Evolutionary conservation across 2,329 filamentous ascomycete species (phyloP), one percentile per base, ranked within the genome.

Genomic region (Rasamsonia emersonii): DNA sequence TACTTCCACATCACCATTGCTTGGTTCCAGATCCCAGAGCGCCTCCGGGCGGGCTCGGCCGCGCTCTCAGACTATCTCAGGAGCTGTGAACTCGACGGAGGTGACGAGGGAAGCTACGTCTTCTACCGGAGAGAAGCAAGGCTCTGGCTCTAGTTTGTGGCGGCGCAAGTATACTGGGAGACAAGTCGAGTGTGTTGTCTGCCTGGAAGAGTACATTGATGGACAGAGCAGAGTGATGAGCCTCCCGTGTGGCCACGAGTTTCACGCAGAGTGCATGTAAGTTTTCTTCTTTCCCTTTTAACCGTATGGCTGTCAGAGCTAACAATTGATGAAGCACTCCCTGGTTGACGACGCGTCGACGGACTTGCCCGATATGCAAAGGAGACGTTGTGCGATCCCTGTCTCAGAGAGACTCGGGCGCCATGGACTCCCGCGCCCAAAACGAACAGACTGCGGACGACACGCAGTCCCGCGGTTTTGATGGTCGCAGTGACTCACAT

Each of bases 281-380:
- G 86, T 82, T 25, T 9, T 14, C 10, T 11, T 29, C 30, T 27
- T 20, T 24, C 33, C 28, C 14, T 28, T 13, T 25, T 19, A 16
- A n/a, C 16, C 30, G 4, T 11, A 18, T 19, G 16, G 14, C 14
- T 24, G 5, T 32, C 21, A 43, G 42, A 37, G 48, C 50, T 51
- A 39, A 45, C 14, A 17, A 9, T 20, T 14, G 21, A 11, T 19
- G 16, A 42, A 94, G 86, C 53, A 96, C 91, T 4, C 91, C 91
- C 2, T 98, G 91, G 91, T 68, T 98, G 32, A 95, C 89, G 1
- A 96, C 88, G 10, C 79, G 89, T 29, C 82, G 91, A 42, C 80
- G 91, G 41, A 98, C 91, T n/a, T 98, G 91, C 50, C 91, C 91
- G 1, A 96, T 98, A 39, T 98, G 91, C 66, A 98, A 98, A 65